Conservation (phyloP, 305 asterid species). For the Solanum hybrid region DNA sequence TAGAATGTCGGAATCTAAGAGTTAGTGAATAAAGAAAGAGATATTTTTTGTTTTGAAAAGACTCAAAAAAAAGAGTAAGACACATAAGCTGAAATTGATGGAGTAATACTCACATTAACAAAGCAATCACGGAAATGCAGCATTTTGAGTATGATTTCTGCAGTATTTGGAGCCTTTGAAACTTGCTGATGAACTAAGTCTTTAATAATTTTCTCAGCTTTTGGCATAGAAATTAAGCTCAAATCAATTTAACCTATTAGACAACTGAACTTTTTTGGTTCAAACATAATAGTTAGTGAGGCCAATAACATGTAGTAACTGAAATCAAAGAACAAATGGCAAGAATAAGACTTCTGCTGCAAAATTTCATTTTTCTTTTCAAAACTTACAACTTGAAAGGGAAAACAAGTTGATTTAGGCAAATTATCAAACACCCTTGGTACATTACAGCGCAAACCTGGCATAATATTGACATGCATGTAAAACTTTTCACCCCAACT, state of each 20-base stretch:
- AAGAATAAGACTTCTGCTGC: too few species aligned
- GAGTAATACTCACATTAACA: neutral
- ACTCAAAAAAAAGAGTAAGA: neutral
- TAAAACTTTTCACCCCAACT: neutral
- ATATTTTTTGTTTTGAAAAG: neutral
- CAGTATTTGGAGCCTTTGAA: too few species aligned
- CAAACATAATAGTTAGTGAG: too few species aligned
- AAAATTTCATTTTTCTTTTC: neutral
- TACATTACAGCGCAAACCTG: neutral
- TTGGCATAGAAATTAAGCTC: neutral
- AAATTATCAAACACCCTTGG: neutral
- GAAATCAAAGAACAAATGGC: too few species aligned
- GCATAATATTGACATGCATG: neutral
- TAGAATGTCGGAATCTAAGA: neutral
- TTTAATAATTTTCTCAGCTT: too few species aligned
- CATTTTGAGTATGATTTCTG: neutral
- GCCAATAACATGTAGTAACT: neutral
- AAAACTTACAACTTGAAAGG: neutral
- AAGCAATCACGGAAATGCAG: neutral
- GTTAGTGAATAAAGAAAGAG: neutral
- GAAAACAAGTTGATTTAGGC: neutral
- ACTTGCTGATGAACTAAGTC: neutral
- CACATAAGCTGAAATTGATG: neutral
- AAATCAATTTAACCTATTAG: neutral
- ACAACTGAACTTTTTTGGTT: neutral